Percentiles rank a stretch among this genome's conserved stretches.
These are phyloP conservation scores for Fusarium bactridioides DNA, from an alignment of 2,329 filamentous ascomycete species.

Conservation along the genomic window DNA sequence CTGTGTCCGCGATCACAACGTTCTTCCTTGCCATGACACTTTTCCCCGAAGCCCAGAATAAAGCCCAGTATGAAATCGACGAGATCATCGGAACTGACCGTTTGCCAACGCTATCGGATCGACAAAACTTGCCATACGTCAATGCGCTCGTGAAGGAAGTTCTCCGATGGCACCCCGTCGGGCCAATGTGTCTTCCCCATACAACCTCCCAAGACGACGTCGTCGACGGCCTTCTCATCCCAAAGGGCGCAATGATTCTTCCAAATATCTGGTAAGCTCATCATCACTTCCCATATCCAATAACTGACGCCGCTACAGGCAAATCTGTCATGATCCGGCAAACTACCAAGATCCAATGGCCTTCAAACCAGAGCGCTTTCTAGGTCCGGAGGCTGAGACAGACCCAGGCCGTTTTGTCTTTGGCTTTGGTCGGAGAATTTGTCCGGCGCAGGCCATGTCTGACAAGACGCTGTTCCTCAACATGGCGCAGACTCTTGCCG, in stretches of 20 bases:
- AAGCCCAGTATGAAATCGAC: constrained; percentile 28
- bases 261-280: constrained; percentile 27
- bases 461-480: constrained; percentile 43
- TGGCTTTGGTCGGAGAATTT: constrained; percentile 47
- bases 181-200: constrained; percentile 49
- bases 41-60: constrained; percentile 6
- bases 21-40: constrained; percentile 28
- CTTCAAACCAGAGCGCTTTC: constrained; percentile 23
- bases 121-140: constrained; percentile 39
- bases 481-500: constrained; percentile 53
- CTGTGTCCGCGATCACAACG: constrained; percentile 16
- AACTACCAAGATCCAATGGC: constrained; percentile 15
- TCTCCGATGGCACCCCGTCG: constrained; percentile 41
- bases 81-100: constrained; percentile 34
- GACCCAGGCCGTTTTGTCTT: constrained; percentile 43
- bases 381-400: constrained; percentile 20
- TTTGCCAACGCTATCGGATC: constrained; percentile 33
- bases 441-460: constrained; percentile 43
- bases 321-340: constrained; percentile 24
- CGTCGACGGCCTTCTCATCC: constrained; percentile 28
- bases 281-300: rapidly evolving
- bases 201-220: constrained; percentile 43
- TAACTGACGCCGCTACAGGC: not conserved
- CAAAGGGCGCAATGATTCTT: constrained; percentile 32
- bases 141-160: constrained; percentile 42